Evolutionary conservation across 768 basidiomycete genomes (phyloP).

Genomic region (Tulasnella calospora): DNA sequence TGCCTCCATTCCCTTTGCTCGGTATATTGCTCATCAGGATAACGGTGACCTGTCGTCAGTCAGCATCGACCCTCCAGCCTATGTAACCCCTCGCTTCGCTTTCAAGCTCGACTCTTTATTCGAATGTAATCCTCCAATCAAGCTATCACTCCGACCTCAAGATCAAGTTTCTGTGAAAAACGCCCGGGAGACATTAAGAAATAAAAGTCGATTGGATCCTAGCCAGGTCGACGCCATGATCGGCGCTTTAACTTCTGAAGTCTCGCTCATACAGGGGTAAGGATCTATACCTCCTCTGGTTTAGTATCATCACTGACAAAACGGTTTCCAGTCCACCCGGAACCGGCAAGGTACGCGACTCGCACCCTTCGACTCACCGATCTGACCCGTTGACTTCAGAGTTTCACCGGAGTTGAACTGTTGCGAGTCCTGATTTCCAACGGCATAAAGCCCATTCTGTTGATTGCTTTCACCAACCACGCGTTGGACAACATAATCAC

Average conservation of each 20-base stretch:
- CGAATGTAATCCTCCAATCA: conserved; percentile 40
- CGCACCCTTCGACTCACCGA: background rate
- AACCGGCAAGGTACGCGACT: conserved; percentile 62
- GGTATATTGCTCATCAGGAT: conserved; percentile 47
- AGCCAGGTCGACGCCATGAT: conserved; percentile 70
- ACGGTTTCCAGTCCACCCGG: conserved; percentile 67
- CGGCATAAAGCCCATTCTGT: conserved; percentile 49
- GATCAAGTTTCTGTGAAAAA: conserved; percentile 44
- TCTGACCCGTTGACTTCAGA: conserved; percentile 38
- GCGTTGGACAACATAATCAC: conserved; percentile 68
- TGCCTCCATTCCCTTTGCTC: conserved; percentile 50
- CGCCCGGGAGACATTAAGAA: conserved; percentile 47
- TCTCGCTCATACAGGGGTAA: conserved; percentile 70
- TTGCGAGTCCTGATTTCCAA: conserved; percentile 57
- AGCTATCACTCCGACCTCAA: conserved; percentile 41
- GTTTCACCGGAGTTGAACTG: conserved; percentile 64
- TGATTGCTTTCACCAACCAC: conserved; percentile 71
- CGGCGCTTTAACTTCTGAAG: conserved; percentile 53
- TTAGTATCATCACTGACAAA: background rate
- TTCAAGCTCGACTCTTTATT: conserved; percentile 56
- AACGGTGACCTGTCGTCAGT: conserved; percentile 28
- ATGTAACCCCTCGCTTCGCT: conserved; percentile 53
- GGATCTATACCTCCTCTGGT: background rate
- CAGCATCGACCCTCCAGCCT: conserved; percentile 49
- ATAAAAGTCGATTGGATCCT: conserved; percentile 52